Conservation (phyloP, 805 yeast genomes). For the Cyberlindnera mrakii region DNA sequence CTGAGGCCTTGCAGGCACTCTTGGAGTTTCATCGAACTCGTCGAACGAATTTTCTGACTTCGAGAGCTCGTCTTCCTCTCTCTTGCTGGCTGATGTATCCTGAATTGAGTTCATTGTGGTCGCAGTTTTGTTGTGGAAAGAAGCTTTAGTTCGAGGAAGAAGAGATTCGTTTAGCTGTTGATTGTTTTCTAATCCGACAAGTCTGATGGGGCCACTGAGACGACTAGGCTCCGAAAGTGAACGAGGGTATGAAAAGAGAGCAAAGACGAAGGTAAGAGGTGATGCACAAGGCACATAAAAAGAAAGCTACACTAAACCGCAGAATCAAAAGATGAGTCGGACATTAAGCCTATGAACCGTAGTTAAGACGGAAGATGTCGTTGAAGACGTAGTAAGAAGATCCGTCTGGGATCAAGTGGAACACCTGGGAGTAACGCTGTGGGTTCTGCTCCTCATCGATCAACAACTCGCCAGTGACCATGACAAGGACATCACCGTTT, state of each 20-base stretch:
- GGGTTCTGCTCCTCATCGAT: slow-evolving; percentile 91
- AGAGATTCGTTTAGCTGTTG: neutral
- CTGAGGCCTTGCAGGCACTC: no score
- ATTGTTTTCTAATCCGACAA: neutral
- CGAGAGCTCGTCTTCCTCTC: neutral
- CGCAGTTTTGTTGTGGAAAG: neutral
- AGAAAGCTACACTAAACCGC: neutral
- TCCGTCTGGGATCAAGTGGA: slow-evolving; percentile 93
- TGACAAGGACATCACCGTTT: slow-evolving; percentile 84
- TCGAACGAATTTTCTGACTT: neutral
- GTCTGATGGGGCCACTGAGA: neutral
- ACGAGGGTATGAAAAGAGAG: no score
- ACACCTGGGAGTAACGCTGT: slow-evolving; percentile 95
- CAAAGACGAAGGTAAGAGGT: no score
- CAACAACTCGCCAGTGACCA: slow-evolving; percentile 95
- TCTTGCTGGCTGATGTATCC: slow-evolving; percentile 2
- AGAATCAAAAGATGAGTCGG: neutral
- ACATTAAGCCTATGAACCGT: slow-evolving; percentile 41
- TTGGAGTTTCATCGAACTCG: slow-evolving; percentile 1
- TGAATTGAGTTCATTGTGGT: slow-evolving; percentile 3
- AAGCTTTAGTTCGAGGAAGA: no score
- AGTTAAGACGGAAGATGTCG: slow-evolving; percentile 94
- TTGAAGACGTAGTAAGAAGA: slow-evolving; percentile 90
- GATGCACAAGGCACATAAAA: no score
- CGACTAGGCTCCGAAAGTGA: no score